Percentiles rank a stretch among this genome's conserved stretches.
These are phyloP conservation scores for Thymus mandschuricus DNA, from an alignment of 257 asterid species.

Conservation along the genomic window DNA sequence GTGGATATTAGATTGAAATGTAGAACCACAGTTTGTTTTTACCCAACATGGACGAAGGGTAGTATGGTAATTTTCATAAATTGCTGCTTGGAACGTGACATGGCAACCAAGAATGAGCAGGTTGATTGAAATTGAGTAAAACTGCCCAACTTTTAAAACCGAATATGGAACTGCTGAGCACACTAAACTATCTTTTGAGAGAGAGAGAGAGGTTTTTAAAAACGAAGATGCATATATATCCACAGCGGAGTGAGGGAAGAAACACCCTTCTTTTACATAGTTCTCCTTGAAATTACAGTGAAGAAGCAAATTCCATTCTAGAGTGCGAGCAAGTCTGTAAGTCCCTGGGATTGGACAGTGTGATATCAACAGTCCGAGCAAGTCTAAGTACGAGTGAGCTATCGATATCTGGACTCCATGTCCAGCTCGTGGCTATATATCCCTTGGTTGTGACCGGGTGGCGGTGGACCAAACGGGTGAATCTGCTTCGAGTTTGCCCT, in stretches of 20 bases:
- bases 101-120: no score
- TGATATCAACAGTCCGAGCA: no score
- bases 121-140: no score
- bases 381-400: constrained; percentile 24
- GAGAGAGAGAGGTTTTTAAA: background rate
- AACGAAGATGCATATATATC: constrained; percentile 13
- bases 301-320: constrained; percentile 24
- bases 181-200: no score
- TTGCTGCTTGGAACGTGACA: no score
- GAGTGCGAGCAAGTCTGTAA: background rate
- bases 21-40: no score
- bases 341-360: background rate
- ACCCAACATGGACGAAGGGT: no score
- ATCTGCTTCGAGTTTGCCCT: constrained; percentile 68
- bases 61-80: no score
- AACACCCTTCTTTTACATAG: constrained; percentile 11
- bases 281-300: constrained; percentile 29
- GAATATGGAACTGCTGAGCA: no score
- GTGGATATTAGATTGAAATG: no score
- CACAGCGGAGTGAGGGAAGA: constrained; percentile 16
- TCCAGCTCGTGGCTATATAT: constrained; percentile 63
- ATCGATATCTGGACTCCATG: constrained; percentile 63
- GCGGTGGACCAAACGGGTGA: constrained; percentile 45
- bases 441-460: constrained; percentile 51
- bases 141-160: no score